phyloP scores from a whole-genome alignment of 2,329 filamentous ascomycete species.

The Penicillium sp. region DNA sequence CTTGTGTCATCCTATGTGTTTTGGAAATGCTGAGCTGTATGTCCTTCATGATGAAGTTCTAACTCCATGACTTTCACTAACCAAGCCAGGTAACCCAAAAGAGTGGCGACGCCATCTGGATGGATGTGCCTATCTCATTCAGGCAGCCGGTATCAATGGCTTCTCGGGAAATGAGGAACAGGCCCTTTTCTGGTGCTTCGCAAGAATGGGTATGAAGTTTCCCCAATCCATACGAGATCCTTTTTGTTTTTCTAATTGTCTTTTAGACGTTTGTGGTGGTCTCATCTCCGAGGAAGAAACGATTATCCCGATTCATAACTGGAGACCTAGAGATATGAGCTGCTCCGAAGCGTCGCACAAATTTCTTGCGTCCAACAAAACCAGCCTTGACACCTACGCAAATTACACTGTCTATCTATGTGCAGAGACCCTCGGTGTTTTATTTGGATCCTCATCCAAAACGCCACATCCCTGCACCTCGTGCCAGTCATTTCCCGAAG shows the following conservation, averaged over 20 bases:
- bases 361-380: conserved; percentile 30
- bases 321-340: conserved; percentile 41
- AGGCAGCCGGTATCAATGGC: conserved; percentile 56
- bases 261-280: conserved; percentile 55
- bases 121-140: conserved; percentile 56
- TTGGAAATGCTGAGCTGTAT: conserved; percentile 57
- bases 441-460: conserved; percentile 28
- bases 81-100: conserved; percentile 40
- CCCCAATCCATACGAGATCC: not conserved
- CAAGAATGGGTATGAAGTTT: conserved; percentile 51
- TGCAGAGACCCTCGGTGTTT: conserved; percentile 50
- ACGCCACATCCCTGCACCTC: conserved; percentile 18
- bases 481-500: conserved; percentile 20
- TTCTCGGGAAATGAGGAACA: conserved; percentile 56
- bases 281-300: conserved; percentile 58
- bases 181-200: conserved; percentile 61
- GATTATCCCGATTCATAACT: conserved; percentile 53
- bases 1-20: conserved; percentile 58
- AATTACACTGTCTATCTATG: conserved; percentile 57
- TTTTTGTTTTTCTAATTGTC: conserved; percentile 1
- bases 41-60: not conserved
- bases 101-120: conserved; percentile 58
- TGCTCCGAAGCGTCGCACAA: conserved; percentile 26
- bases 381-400: conserved; percentile 53
- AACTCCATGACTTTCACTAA: not conserved